These are phyloP conservation scores for Streptanthus diversifolius DNA, from an alignment of 345 rosid species.

Conservation along the genomic window DNA sequence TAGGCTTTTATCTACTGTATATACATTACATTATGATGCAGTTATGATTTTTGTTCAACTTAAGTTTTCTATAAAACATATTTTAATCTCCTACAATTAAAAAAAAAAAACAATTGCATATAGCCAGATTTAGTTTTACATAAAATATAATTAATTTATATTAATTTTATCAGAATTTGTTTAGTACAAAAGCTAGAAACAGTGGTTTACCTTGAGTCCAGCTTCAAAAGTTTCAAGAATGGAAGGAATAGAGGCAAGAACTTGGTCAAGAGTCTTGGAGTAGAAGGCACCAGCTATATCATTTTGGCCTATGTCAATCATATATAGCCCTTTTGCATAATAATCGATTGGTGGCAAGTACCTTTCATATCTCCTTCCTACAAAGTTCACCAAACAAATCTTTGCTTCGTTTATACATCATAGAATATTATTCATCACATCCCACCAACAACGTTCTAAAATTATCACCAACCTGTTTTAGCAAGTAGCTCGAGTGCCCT, in stretches of 20 bases:
- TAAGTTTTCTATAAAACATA: background rate
- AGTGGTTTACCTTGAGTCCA: conserved; percentile 48
- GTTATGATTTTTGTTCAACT: background rate
- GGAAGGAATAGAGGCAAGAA: conserved; percentile 68
- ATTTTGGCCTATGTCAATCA: conserved; percentile 94
- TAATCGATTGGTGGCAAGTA: conserved; percentile 67
- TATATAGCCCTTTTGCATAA: conserved; percentile 67
- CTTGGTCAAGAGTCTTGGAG: conserved; percentile 78
- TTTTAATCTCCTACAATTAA: background rate
- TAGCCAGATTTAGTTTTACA: background rate
- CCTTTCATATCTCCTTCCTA: conserved; percentile 52
- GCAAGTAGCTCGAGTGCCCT: conserved; percentile 57
- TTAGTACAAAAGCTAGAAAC: background rate
- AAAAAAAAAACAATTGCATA: background rate
- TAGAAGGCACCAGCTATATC: conserved; percentile 96
- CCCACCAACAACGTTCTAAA: background rate
- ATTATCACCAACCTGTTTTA: conserved; percentile 38
- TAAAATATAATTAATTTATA: background rate
- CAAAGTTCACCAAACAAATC: conserved; percentile 1
- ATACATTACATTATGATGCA: too few species aligned
- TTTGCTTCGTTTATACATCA: conserved; percentile 17
- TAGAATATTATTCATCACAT: background rate
- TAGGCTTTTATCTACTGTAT: background rate
- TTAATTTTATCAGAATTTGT: background rate
- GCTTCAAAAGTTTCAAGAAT: conserved; percentile 66